A percentile compares a stretch with the other conserved stretches of the same genome.
These are phyloP conservation scores for Ceratocystis destructans DNA, from an alignment of 2,329 filamentous ascomycete genomes.

Conservation along the genomic window DNA sequence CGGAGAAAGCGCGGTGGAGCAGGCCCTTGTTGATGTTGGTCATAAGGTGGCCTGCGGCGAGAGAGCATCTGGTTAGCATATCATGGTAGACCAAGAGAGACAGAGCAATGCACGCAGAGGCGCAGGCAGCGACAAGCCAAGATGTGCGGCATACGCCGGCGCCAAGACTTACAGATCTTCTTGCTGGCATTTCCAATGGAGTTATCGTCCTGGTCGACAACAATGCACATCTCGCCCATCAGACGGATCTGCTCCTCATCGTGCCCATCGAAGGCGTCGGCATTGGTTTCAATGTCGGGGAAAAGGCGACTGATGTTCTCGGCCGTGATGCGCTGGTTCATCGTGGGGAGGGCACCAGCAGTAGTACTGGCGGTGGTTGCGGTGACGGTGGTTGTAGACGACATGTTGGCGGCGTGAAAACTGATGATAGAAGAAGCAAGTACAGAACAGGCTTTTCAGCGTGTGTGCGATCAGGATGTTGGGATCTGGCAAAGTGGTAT, in stretches of 20 bases:
- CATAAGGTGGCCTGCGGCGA: constrained; percentile 74
- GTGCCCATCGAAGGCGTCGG: constrained; percentile 71
- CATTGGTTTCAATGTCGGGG: constrained; percentile 62
- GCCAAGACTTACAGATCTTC: constrained; percentile 67
- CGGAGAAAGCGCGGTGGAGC: constrained; percentile 91
- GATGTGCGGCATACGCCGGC: not conserved
- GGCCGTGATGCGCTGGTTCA: constrained; percentile 55
- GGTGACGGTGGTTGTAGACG: constrained; percentile 19
- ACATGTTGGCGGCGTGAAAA: constrained; percentile 10
- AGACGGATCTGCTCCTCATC: constrained; percentile 94
- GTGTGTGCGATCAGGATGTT: not conserved
- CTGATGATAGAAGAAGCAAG: not conserved
- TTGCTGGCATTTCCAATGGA: constrained; percentile 96
- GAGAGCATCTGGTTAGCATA: not conserved
- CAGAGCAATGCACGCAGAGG: too few species aligned
- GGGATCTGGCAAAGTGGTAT: not conserved
- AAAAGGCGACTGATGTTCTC: constrained; percentile 79
- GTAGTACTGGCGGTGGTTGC: constrained; percentile 23
- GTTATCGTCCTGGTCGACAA: constrained; percentile 78
- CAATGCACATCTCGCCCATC: constrained; percentile 99
- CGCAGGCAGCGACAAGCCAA: too few species aligned
- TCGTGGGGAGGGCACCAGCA: constrained; percentile 28
- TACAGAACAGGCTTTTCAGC: too few species aligned
- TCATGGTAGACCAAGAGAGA: not conserved
- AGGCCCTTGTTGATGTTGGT: constrained; percentile 94